A percentile compares a stretch with the other conserved stretches of the same genome.
phyloP scores from a whole-genome alignment of 441 rosid species.

The Arabidopsis hybrid region DNA sequence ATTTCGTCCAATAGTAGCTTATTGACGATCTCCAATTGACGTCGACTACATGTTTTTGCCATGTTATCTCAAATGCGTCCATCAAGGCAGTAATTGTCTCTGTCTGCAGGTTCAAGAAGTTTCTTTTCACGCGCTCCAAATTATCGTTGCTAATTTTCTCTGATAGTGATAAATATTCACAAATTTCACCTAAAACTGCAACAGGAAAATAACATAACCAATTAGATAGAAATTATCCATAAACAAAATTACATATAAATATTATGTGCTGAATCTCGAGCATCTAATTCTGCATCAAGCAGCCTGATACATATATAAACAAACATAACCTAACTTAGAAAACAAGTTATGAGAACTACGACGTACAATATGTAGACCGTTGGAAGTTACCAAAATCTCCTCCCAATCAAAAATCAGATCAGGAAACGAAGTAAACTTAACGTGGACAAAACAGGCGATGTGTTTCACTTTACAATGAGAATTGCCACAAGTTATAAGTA shows the following conservation, averaged over 20 bases:
- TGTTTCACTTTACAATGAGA: no score
- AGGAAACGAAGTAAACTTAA: background rate
- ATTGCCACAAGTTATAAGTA: background rate
- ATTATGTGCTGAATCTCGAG: background rate
- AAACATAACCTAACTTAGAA: background rate
- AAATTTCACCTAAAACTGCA: background rate
- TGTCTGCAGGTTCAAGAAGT: background rate
- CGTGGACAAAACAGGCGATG: background rate
- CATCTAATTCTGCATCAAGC: background rate
- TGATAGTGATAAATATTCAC: background rate
- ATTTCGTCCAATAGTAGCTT: background rate
- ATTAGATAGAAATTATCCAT: background rate
- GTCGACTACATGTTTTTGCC: background rate
- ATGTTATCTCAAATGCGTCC: background rate
- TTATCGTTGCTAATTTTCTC: background rate
- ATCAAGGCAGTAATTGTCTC: background rate
- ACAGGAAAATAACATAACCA: background rate
- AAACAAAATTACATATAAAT: background rate
- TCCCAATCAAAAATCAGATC: background rate
- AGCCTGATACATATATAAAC: no score
- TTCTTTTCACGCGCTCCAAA: background rate
- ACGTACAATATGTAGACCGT: background rate
- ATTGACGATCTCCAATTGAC: background rate
- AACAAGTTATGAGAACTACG: background rate
- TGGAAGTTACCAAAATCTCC: background rate